Evolutionary conservation across 805 yeast genomes (phyloP).

Genomic region (Myxozyma monticola): DNA sequence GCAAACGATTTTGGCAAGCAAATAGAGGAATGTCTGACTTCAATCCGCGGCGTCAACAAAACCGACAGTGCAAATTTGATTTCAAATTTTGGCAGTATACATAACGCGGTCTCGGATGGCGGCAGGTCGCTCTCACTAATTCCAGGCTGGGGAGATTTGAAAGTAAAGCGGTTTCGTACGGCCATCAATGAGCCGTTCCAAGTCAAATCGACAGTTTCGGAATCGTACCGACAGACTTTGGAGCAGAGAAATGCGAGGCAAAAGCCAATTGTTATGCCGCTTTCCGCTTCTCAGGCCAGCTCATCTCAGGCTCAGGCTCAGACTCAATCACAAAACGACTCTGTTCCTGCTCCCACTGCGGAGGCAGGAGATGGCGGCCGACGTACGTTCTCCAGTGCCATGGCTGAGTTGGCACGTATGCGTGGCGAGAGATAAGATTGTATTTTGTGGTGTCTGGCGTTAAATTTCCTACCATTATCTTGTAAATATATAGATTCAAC

Average conservation of each 20-base stretch:
- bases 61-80: slow-evolving; percentile 41
- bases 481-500: no score
- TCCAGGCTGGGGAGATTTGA: slow-evolving; percentile 41
- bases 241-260: background rate
- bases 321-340: no score
- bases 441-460: no score
- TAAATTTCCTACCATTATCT: no score
- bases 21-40: slow-evolving; percentile 38
- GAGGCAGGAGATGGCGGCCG: no score
- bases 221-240: slow-evolving; percentile 6
- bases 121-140: slow-evolving; percentile 32
- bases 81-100: slow-evolving; percentile 38
- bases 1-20: slow-evolving; percentile 39
- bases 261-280: slow-evolving; percentile 1
- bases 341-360: no score
- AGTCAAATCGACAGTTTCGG: slow-evolving; percentile 24
- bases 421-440: no score
- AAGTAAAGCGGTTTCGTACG: slow-evolving; percentile 33
- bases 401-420: slow-evolving; percentile 12
- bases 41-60: slow-evolving; percentile 42
- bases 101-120: slow-evolving; percentile 36
- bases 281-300: no score
- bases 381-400: slow-evolving; percentile 18
- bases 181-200: slow-evolving; percentile 36
- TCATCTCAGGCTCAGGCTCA: no score